These are phyloP conservation scores for Leptographium wingfieldii DNA, from an alignment of 2,329 filamentous ascomycete species.

Conservation along the genomic window DNA sequence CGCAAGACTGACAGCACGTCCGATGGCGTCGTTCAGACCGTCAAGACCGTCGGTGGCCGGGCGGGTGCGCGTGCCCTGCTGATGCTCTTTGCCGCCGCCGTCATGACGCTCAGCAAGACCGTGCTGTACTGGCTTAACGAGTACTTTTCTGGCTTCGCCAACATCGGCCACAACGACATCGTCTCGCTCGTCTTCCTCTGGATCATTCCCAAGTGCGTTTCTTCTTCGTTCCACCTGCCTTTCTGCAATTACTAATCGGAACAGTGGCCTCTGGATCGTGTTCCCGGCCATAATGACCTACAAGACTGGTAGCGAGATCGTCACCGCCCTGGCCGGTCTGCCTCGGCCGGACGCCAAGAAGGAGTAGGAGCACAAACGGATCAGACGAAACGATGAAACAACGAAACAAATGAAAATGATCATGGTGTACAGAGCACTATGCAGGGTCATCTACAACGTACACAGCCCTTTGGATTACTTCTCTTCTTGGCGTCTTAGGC, in stretches of 20 bases:
- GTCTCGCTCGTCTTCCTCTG: conserved; percentile 36
- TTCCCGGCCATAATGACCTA: conserved; percentile 39
- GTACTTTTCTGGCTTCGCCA: conserved; percentile 40
- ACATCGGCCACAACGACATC: conserved; percentile 42
- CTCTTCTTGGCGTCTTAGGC: conserved; percentile 5
- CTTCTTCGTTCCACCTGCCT: neutral
- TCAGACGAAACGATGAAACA: neutral
- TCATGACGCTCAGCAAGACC: conserved; percentile 53
- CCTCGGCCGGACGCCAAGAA: conserved; percentile 16
- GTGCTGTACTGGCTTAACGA: conserved; percentile 46
- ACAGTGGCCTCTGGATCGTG: conserved; percentile 42
- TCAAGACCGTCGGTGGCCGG: conserved; percentile 24
- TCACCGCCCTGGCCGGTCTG: conserved; percentile 28
- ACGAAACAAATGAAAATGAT: neutral
- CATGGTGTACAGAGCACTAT: neutral
- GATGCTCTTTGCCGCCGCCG: conserved; percentile 37
- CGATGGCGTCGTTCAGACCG: no score
- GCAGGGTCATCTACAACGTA: neutral
- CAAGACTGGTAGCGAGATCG: conserved; percentile 33
- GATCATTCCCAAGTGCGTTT: conserved; percentile 42
- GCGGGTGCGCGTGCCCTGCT: conserved; percentile 32
- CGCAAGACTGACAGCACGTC: conserved; percentile 7
- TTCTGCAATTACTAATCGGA: neutral
- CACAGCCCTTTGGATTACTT: neutral
- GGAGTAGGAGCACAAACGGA: conserved; percentile 20